phyloP scores from a whole-genome alignment of 2,329 filamentous ascomycete genomes.

The Diaporthe ampelina region DNA sequence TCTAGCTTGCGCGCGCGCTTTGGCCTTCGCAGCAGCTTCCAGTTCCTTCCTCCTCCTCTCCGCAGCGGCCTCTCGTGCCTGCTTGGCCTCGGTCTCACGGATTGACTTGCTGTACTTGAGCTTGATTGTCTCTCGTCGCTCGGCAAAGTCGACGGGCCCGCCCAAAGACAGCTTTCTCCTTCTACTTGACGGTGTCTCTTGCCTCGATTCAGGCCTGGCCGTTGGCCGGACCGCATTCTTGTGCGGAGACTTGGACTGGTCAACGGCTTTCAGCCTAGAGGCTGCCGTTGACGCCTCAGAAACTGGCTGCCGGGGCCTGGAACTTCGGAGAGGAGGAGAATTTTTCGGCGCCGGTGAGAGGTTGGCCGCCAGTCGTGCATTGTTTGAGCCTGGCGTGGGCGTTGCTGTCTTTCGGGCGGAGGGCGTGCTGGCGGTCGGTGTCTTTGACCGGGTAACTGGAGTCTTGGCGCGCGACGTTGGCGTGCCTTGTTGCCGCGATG shows the following conservation, averaged over 20 bases:
- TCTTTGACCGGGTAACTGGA: slow-evolving; percentile 59
- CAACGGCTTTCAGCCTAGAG: slow-evolving; percentile 75
- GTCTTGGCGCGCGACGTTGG: slow-evolving; percentile 56
- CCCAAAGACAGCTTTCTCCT: slow-evolving; percentile 70
- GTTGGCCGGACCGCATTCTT: slow-evolving; percentile 50
- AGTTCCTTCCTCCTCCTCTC: slow-evolving; percentile 67
- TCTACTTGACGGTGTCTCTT: slow-evolving; percentile 55
- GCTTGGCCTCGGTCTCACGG: slow-evolving; percentile 76
- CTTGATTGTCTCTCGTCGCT: slow-evolving; percentile 84
- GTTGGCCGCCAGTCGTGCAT: slow-evolving; percentile 77
- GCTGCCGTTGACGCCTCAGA: slow-evolving; percentile 80
- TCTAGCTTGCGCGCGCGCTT: slow-evolving; percentile 54
- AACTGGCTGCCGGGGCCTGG: slow-evolving; percentile 83
- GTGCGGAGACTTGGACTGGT: slow-evolving; percentile 65
- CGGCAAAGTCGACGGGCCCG: slow-evolving; percentile 87
- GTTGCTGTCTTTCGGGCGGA: slow-evolving; percentile 52
- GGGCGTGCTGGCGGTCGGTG: slow-evolving; percentile 60
- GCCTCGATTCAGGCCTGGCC: slow-evolving; percentile 49
- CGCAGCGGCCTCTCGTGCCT: slow-evolving; percentile 66
- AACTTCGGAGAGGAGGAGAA: slow-evolving; percentile 85
- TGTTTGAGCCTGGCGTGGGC: slow-evolving; percentile 60
- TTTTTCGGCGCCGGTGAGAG: slow-evolving; percentile 81
- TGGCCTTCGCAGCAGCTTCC: slow-evolving; percentile 60
- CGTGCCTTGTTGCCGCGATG: slow-evolving; percentile 51
- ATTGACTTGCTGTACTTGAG: slow-evolving; percentile 89